Percentiles rank a stretch among this genome's conserved stretches.
Conservation (phyloP, 805 yeast genomes). For the Suhomyces pyralidae region DNA sequence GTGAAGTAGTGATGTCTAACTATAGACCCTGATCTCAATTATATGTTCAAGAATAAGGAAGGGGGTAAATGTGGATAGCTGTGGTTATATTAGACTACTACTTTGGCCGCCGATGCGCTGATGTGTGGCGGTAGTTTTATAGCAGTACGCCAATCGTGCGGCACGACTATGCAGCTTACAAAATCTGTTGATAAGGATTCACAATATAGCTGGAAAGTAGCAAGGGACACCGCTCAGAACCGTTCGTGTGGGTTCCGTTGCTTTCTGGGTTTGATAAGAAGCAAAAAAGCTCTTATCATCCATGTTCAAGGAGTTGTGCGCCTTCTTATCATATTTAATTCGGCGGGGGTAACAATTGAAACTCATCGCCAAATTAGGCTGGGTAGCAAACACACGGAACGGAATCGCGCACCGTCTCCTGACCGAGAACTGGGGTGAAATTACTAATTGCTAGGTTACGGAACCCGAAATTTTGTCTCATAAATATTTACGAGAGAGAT, state of each 20-base stretch:
- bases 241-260: background rate
- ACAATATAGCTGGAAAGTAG: background rate
- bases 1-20: background rate
- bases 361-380: background rate
- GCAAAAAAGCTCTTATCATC: background rate
- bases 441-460: background rate
- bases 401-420: background rate
- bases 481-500: too few relatives aligned
- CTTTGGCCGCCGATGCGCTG: background rate
- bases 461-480: background rate
- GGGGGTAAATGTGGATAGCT: background rate
- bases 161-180: background rate
- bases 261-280: background rate
- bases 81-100: background rate
- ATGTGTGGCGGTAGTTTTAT: background rate
- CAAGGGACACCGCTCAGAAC: background rate
- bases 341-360: background rate
- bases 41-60: background rate
- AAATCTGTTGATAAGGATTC: background rate
- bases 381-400: background rate
- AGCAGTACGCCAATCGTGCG: background rate
- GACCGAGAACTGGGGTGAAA: background rate
- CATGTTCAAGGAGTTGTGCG: background rate
- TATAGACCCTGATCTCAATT: background rate
- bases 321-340: background rate